These are phyloP conservation scores for Termitomyces sp. DNA, from an alignment of 1,284 basidiomycete species.

Conservation along the genomic window DNA sequence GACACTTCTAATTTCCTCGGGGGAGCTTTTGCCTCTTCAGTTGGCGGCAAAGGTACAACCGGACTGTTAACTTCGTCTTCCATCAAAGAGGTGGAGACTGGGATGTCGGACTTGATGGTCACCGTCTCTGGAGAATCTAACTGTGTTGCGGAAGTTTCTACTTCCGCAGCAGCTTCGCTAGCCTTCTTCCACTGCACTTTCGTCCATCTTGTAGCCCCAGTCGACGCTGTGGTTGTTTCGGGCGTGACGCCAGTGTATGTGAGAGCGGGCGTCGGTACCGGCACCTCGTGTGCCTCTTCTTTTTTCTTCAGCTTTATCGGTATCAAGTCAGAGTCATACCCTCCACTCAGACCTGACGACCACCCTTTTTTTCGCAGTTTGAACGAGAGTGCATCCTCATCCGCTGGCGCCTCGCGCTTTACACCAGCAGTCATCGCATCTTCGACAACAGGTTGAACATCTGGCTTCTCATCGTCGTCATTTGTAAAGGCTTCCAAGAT, in stretches of 20 bases:
- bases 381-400: constrained; percentile 54
- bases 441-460: not conserved
- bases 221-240: not conserved
- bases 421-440: constrained; percentile 13
- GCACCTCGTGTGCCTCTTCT: constrained; percentile 34
- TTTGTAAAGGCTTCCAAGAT: constrained; percentile 14
- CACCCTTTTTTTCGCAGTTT: constrained; percentile 62
- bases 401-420: constrained; percentile 36
- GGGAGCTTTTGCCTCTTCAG: constrained; percentile 11
- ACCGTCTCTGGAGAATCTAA: not conserved
- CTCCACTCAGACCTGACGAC: constrained; percentile 53
- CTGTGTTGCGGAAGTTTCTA: not conserved
- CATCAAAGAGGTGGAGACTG: not conserved
- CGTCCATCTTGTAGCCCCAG: constrained; percentile 25
- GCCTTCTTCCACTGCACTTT: constrained; percentile 28
- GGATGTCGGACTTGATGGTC: not conserved
- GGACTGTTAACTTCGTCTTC: constrained; percentile 9
- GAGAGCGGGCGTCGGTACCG: constrained; percentile 3
- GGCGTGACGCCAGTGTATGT: not conserved
- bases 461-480: constrained; percentile 10
- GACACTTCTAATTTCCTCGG: constrained; percentile 15
- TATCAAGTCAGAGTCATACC: constrained; percentile 68
- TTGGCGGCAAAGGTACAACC: not conserved
- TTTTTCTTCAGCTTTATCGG: constrained; percentile 57
- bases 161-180: constrained; percentile 3